Percentiles rank a stretch among this genome's conserved stretches.
Conservation (phyloP, 495 filamentous ascomycete genomes). For the Penicillium steckii region DNA sequence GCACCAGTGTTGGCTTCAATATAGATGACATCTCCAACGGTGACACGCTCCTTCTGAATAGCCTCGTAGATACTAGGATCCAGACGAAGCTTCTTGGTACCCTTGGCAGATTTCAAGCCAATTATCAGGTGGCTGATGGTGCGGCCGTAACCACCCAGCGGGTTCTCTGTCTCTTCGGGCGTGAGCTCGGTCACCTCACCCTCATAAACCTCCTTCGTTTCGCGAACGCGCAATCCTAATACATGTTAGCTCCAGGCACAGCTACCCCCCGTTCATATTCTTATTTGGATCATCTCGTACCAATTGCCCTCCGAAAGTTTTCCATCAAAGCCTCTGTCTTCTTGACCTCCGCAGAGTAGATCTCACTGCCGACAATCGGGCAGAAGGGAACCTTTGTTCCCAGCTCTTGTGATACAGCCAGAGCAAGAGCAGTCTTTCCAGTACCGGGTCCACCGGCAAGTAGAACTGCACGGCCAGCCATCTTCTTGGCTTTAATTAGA, state of each 20-base stretch:
- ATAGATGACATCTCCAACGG: constrained; percentile 95
- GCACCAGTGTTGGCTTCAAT: constrained; percentile 98
- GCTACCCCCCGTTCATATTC: too few species aligned
- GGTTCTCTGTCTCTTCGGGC: constrained; percentile 96
- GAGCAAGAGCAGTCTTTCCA: constrained; percentile 92
- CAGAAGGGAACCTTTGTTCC: constrained; percentile 98
- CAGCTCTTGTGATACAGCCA: constrained; percentile 92
- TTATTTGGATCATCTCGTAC: too few species aligned
- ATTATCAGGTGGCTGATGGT: constrained; percentile 91
- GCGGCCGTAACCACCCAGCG: constrained; percentile 91
- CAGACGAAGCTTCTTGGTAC: constrained; percentile 93
- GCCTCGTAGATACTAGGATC: constrained; percentile 99
- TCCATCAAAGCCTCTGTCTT: constrained; percentile 99
- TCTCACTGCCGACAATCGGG: constrained; percentile 93
- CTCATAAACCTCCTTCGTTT: constrained; percentile 98
- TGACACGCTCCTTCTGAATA: constrained; percentile 95
- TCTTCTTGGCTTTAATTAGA: constrained; percentile 90
- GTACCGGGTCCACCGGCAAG: constrained; percentile 92
- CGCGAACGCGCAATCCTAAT: constrained; percentile 79
- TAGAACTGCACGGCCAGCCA: constrained; percentile 91
- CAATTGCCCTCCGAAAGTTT: constrained; percentile 95
- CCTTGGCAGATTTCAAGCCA: constrained; percentile 83
- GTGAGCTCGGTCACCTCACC: constrained; percentile 95
- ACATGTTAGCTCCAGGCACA: constrained; percentile 26
- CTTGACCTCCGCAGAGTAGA: constrained; percentile 96